Evolutionary conservation across 2,329 filamentous ascomycete genomes (phyloP).

Genomic region (Alternaria angustiovoidea): DNA sequence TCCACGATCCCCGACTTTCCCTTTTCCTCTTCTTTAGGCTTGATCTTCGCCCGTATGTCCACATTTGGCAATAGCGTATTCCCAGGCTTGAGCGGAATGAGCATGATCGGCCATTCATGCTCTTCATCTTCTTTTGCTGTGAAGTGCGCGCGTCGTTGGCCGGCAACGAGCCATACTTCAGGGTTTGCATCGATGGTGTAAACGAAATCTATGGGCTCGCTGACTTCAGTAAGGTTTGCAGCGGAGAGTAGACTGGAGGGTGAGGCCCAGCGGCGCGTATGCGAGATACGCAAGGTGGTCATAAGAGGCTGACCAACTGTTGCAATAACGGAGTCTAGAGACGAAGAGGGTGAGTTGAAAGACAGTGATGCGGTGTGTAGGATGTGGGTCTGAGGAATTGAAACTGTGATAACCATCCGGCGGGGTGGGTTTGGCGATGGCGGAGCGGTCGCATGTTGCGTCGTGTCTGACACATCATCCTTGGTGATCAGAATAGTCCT

Average conservation of each 20-base stretch:
- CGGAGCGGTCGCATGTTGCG: constrained; percentile 26
- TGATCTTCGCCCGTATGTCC: constrained; percentile 73
- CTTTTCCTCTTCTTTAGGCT: constrained; percentile 39
- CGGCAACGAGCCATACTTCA: constrained; percentile 86
- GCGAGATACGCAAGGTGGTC: constrained; percentile 65
- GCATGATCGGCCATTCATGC: constrained; percentile 69
- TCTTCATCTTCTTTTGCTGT: constrained; percentile 60
- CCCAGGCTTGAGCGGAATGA: constrained; percentile 83
- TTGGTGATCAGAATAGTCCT: constrained; percentile 31
- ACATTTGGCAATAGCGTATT: constrained; percentile 79
- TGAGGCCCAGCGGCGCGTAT: constrained; percentile 63
- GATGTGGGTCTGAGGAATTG: constrained; percentile 82
- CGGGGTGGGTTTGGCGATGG: constrained; percentile 55
- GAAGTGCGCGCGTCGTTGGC: constrained; percentile 81
- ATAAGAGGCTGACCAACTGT: constrained; percentile 71
- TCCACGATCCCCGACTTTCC: constrained; percentile 9
- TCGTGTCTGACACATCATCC: constrained; percentile 5
- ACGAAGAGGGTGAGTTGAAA: constrained; percentile 53
- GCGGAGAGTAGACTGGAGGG: constrained; percentile 30
- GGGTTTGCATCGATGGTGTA: constrained; percentile 80
- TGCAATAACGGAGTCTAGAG: constrained; percentile 51
- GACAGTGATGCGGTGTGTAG: constrained; percentile 80
- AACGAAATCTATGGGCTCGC: constrained; percentile 73
- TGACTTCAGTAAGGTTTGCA: constrained; percentile 37
- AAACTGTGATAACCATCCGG: constrained; percentile 86